phyloP scores from a whole-genome alignment of 2,329 filamentous ascomycete species.

The Macrophomina pseudophaseolina region DNA sequence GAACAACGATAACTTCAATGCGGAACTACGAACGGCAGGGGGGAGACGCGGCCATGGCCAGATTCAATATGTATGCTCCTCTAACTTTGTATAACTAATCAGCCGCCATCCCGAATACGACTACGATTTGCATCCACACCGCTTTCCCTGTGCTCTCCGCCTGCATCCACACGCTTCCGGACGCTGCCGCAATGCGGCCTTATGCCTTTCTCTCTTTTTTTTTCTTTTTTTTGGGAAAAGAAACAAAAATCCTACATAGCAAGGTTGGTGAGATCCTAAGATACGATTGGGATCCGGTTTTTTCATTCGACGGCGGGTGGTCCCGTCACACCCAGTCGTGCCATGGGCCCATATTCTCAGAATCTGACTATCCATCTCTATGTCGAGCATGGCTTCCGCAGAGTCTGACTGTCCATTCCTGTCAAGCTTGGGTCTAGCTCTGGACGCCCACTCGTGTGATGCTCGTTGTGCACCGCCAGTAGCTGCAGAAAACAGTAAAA shows the following conservation, averaged over 20 bases:
- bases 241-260: background rate
- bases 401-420: background rate
- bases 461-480: background rate
- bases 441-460: background rate
- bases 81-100: background rate
- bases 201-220: background rate
- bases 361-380: background rate
- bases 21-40: no score
- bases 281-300: background rate
- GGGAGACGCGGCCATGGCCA: no score
- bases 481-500: background rate
- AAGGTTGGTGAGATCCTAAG: background rate
- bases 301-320: background rate
- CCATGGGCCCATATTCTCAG: background rate
- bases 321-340: background rate
- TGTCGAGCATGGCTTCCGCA: background rate
- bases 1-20: no score
- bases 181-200: background rate
- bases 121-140: background rate
- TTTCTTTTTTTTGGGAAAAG: no score
- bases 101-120: constrained; percentile 2
- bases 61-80: background rate
- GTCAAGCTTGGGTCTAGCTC: background rate
- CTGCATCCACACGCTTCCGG: constrained; percentile 2
- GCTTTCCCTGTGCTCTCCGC: background rate